Evolutionary conservation across 176 grass and related monocot genomes (phyloP).

Genomic region (Dactylis glomerata): DNA sequence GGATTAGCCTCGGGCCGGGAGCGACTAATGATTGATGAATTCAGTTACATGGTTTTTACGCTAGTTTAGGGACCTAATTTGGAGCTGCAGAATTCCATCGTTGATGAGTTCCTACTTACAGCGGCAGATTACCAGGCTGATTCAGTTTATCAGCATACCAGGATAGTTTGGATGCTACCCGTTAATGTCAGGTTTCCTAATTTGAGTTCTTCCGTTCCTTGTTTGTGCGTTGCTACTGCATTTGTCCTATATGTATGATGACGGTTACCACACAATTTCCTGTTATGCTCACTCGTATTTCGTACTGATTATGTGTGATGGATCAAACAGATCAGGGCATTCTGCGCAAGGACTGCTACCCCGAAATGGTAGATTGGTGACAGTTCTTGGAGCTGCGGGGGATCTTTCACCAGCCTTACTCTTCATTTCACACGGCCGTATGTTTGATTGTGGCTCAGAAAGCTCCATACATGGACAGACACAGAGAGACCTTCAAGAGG

Average conservation of each 20-base stretch:
- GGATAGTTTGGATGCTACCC: background rate
- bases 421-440: slow-evolving; percentile 11
- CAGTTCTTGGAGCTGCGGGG: background rate
- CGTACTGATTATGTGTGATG: background rate
- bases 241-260: background rate
- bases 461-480: slow-evolving; percentile 52
- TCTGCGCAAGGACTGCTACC: background rate
- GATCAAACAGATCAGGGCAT: background rate
- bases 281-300: background rate
- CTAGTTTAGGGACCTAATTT: background rate
- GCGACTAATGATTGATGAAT: background rate
- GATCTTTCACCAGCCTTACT: background rate
- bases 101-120: background rate
- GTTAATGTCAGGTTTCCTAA: background rate
- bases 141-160: background rate
- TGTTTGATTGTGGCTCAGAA: slow-evolving; percentile 59
- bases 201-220: background rate
- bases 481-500: slow-evolving; percentile 71
- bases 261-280: background rate
- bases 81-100: background rate
- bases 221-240: background rate
- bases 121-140: background rate
- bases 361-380: background rate
- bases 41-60: background rate
- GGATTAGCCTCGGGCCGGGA: background rate